Evolutionary conservation across 2,329 filamentous ascomycete genomes (phyloP).

Genomic region (Aspergillus sclerotialis): DNA sequence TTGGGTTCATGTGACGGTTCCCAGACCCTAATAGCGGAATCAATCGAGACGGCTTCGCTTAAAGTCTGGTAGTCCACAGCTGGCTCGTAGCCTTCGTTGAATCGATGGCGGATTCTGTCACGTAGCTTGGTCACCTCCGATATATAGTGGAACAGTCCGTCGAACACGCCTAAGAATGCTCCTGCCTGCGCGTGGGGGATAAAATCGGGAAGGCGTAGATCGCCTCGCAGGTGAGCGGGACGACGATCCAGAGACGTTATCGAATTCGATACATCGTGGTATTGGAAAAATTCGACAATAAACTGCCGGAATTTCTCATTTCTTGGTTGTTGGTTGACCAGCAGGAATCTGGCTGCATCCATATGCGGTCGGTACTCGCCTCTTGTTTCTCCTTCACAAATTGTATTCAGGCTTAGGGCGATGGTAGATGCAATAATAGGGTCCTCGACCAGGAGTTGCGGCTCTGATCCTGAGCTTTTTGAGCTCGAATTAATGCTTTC

Average conservation of each 20-base stretch:
- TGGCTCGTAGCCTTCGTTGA: conserved; percentile 56
- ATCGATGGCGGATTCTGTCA: conserved; percentile 64
- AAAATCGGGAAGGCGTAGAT: conserved; percentile 48
- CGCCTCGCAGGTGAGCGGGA: conserved; percentile 46
- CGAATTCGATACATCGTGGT: conserved; percentile 60
- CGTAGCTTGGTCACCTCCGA: conserved; percentile 72
- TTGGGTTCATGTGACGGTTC: conserved; percentile 50
- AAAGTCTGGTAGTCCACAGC: conserved; percentile 67
- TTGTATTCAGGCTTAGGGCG: conserved; percentile 54
- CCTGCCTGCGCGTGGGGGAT: conserved; percentile 50
- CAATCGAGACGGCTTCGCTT: conserved; percentile 67
- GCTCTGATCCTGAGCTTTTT: conserved; percentile 18
- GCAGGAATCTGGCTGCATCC: conserved; percentile 64
- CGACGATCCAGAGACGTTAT: conserved; percentile 50
- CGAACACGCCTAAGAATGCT: conserved; percentile 69
- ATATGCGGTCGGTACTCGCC: conserved; percentile 78
- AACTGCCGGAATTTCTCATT: conserved; percentile 67
- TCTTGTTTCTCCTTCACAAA: conserved; percentile 52
- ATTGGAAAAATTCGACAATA: conserved; percentile 73
- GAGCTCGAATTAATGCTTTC: conserved; percentile 30
- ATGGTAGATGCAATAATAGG: conserved; percentile 57
- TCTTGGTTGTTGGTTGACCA: conserved; percentile 53
- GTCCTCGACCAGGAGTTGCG: conserved; percentile 43
- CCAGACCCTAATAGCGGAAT: conserved; percentile 69
- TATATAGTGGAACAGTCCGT: conserved; percentile 73